Conservation (phyloP, 192 early-diverging fungal genomes). For the Coemansia sp. region DNA sequence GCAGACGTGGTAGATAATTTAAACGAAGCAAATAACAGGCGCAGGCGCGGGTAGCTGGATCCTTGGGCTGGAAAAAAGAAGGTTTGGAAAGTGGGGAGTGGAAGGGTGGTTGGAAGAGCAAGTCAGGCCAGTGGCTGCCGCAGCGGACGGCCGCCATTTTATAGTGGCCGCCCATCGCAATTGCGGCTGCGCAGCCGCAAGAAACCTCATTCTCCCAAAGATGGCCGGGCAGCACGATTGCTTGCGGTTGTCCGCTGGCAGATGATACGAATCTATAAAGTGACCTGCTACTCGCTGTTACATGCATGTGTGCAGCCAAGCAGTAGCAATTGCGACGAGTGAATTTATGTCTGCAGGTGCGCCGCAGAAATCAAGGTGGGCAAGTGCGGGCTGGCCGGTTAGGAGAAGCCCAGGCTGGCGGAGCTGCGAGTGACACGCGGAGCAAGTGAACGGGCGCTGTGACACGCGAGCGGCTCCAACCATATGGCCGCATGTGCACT, state of each 20-base stretch:
- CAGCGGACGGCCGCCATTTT: slow-evolving; percentile 1
- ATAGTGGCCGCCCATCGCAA: background rate
- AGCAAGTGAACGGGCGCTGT: background rate
- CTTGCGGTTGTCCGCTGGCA: slow-evolving; percentile 2
- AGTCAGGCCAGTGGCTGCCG: background rate
- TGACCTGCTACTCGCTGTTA: slow-evolving; percentile 17
- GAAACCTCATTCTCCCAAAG: background rate
- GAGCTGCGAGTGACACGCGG: background rate
- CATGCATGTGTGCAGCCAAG: slow-evolving; percentile 19
- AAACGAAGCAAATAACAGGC: background rate
- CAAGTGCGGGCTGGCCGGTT: background rate
- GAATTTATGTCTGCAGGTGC: slow-evolving; percentile 5
- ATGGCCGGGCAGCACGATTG: background rate
- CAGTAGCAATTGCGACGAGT: slow-evolving; percentile 11
- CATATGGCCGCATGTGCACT: slow-evolving; percentile 1
- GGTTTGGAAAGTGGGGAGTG: background rate
- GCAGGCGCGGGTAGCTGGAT: background rate
- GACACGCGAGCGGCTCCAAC: slow-evolving; percentile 4
- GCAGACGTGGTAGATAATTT: background rate
- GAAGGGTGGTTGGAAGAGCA: background rate
- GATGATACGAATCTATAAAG: slow-evolving; percentile 21
- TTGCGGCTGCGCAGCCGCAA: background rate
- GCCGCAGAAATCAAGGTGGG: slow-evolving; percentile 7
- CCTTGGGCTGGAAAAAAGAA: background rate
- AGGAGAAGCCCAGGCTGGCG: background rate